Base-by-base conservation (phyloP, 177 flowering plant genomes). In the Vitis hybrid region DNA sequence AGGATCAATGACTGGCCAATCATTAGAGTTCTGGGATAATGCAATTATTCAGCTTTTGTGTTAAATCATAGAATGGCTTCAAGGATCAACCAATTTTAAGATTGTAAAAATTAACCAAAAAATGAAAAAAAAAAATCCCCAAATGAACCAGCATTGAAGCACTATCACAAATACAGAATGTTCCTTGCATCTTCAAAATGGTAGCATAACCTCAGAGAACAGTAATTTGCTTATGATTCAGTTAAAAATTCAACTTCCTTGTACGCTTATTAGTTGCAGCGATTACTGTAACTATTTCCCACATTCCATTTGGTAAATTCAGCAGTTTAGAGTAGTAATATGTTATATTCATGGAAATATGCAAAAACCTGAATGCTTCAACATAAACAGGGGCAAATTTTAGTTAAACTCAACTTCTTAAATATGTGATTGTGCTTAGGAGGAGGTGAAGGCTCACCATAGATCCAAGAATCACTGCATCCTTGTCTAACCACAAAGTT, bases 401-500 rank as follows among this genome's bases (percentile, higher is more conserved):
- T 35, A 0, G 7, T 6, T 5, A 35, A 35, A 35, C 46, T 35
- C 0, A 35, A 35, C 46, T 1, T 27, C 12, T 35, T 49, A 18
- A 16, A 50, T n/a, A 57, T 10, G 27, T 58, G 16, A 24, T 24
- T 19, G 2, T 12, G 24, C 50, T 56, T 12, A 21, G 12, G 2
- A 24, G 51, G 21, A 52, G 35, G 46, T 49, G 56, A 69, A 51
- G 50, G 52, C 81, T 75, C 69, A 87, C 95, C 68, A 65, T 74
- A 49, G 97, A 88, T 75, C 91, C 97, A 57, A 91, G 87, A 71
- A 90, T 87, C 8, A 80, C 83, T 11, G 94, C 97, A 60, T 79
- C 81, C 71, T 82, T 82, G 55, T 87, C 91, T 46, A 91, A 70
- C 76, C 80, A 78, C 75, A 91, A 56, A 24, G 97, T 87, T 3